phyloP scores from a whole-genome alignment of 2,329 filamentous ascomycete species.

The Alternaria consortialis region DNA sequence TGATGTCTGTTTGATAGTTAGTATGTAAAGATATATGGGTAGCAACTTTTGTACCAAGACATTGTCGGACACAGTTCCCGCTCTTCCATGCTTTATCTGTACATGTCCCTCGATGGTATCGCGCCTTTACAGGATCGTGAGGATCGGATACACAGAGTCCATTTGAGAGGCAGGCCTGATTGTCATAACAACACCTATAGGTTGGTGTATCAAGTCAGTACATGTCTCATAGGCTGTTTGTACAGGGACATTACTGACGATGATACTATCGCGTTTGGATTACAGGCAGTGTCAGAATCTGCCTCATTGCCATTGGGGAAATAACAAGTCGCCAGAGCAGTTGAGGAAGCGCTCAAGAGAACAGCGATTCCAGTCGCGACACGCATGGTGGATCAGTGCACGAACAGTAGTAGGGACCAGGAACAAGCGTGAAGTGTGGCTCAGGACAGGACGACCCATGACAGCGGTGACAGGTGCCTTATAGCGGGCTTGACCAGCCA shows the following conservation, averaged over 20 bases:
- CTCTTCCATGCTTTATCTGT: slow-evolving; percentile 38
- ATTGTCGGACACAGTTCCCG: slow-evolving; percentile 36
- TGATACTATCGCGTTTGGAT: slow-evolving; percentile 30
- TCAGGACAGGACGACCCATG: neutral
- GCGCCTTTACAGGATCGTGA: slow-evolving; percentile 26
- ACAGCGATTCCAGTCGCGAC: neutral
- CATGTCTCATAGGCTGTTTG: neutral
- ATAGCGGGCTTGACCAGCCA: slow-evolving; percentile 3
- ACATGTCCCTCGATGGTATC: slow-evolving; percentile 39
- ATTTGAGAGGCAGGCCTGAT: slow-evolving; percentile 44
- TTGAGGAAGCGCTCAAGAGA: slow-evolving; percentile 1
- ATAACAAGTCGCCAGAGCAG: slow-evolving; percentile 23
- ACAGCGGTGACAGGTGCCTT: slow-evolving; percentile 2
- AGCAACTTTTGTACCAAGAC: slow-evolving; percentile 21
- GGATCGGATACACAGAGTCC: slow-evolving; percentile 41
- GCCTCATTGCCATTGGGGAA: slow-evolving; percentile 27
- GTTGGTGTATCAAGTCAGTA: neutral
- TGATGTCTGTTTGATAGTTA: slow-evolving; percentile 24
- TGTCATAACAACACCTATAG: slow-evolving; percentile 32
- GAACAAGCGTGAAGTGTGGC: neutral
- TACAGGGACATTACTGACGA: neutral
- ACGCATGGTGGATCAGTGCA: neutral
- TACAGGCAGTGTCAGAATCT: slow-evolving; percentile 25
- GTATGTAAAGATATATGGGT: neutral
- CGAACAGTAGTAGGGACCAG: neutral